These are phyloP conservation scores for Aureobasidium sp. DNA, from an alignment of 2,329 filamentous ascomycete species.

Conservation along the genomic window DNA sequence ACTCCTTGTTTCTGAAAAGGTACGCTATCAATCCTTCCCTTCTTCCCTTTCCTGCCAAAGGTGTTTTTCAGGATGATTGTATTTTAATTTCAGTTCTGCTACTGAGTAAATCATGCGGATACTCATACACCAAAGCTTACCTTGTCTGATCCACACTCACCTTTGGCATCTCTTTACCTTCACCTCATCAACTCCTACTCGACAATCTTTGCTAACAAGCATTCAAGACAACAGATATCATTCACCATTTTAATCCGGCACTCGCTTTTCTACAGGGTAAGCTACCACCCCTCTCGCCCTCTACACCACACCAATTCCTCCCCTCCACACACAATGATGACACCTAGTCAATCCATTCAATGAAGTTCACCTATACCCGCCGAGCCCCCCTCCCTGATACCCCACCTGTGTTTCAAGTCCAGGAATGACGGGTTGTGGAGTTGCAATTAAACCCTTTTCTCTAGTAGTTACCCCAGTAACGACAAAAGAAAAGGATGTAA, in stretches of 20 bases:
- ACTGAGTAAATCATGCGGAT: slow-evolving; percentile 33
- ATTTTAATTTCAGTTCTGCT: slow-evolving; percentile 37
- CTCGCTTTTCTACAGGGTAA: slow-evolving; percentile 17
- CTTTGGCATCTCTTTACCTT: slow-evolving; percentile 4
- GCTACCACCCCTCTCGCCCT: not conserved
- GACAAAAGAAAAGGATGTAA: slow-evolving; percentile 20
- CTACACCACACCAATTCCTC: too few species aligned
- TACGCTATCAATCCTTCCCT: slow-evolving; percentile 19
- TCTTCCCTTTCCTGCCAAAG: not conserved
- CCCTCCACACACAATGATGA: slow-evolving; percentile 27
- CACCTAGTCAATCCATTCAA: slow-evolving; percentile 37
- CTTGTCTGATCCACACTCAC: slow-evolving; percentile 29
- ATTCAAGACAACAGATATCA: not conserved
- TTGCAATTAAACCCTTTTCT: slow-evolving; percentile 22
- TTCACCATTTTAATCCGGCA: not conserved
- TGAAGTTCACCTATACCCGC: slow-evolving; percentile 29
- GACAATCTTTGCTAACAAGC: slow-evolving; percentile 11
- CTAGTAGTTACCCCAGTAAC: slow-evolving; percentile 18
- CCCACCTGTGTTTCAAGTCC: slow-evolving; percentile 26
- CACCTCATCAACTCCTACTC: not conserved
- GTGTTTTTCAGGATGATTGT: slow-evolving; percentile 32
- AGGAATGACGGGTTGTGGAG: slow-evolving; percentile 36
- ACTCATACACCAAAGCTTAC: slow-evolving; percentile 31
- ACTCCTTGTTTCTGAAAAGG: slow-evolving; percentile 14
- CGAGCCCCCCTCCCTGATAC: slow-evolving; percentile 33